phyloP scores from a whole-genome alignment of 2,329 filamentous ascomycete species.

The Tolypocladium capitatum region DNA sequence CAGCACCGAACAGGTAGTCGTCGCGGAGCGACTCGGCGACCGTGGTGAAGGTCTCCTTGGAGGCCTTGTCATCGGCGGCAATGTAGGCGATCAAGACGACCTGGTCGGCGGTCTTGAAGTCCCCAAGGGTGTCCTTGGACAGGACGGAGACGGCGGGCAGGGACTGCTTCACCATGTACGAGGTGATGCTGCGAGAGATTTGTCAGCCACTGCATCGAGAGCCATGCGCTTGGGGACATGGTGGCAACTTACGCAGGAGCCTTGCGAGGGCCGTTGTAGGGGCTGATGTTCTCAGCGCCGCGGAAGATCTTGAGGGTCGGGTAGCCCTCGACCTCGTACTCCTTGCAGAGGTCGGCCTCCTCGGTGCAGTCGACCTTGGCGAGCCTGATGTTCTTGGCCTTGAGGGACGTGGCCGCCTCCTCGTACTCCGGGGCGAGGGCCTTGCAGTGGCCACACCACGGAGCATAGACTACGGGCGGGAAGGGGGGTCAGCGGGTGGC shows the following conservation, averaged over 20 bases:
- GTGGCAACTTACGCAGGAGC: slow-evolving; percentile 48
- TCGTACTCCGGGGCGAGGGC: slow-evolving; percentile 89
- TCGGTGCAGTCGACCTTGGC: slow-evolving; percentile 92
- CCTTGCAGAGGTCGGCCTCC: slow-evolving; percentile 81
- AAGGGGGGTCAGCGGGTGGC: background rate
- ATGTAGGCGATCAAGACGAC: slow-evolving; percentile 89
- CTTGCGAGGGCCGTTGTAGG: slow-evolving; percentile 85
- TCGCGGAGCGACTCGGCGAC: slow-evolving; percentile 70
- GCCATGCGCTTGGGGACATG: background rate
- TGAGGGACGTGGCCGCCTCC: slow-evolving; percentile 68
- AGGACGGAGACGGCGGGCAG: slow-evolving; percentile 82
- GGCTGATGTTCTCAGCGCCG: slow-evolving; percentile 63
- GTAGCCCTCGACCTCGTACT: slow-evolving; percentile 89
- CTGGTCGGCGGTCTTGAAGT: slow-evolving; percentile 97
- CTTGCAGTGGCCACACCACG: slow-evolving; percentile 98
- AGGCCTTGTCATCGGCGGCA: slow-evolving; percentile 64
- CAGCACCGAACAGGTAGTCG: slow-evolving; percentile 82
- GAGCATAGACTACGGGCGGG: slow-evolving; percentile 61
- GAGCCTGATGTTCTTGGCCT: slow-evolving; percentile 77
- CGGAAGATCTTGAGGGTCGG: slow-evolving; percentile 99
- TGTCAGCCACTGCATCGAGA: slow-evolving; percentile 9
- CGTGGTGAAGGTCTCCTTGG: slow-evolving; percentile 70
- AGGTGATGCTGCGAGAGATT: slow-evolving; percentile 38
- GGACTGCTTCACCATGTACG: slow-evolving; percentile 97
- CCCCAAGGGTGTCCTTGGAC: slow-evolving; percentile 69